phyloP scores from a whole-genome alignment of 306 rosid species.

The Vigna hirtella region DNA sequence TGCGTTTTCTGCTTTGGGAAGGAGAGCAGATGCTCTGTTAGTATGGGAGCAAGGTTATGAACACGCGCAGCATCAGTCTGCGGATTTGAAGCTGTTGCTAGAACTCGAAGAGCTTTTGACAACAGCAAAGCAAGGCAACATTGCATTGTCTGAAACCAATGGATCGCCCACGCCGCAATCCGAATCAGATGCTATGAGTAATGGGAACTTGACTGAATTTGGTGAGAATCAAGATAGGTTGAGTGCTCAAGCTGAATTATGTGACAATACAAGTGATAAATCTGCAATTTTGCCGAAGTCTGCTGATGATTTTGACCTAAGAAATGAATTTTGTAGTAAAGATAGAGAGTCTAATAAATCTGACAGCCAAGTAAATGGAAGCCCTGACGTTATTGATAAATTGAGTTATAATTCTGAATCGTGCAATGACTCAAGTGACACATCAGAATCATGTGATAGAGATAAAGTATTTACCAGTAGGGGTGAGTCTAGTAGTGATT shows the following conservation, averaged over 20 bases:
- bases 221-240: conserved; percentile 45
- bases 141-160: conserved; percentile 39
- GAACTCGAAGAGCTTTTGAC: conserved; percentile 85
- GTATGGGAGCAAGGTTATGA: conserved; percentile 92
- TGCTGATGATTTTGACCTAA: conserved; percentile 50
- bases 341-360: conserved; percentile 51
- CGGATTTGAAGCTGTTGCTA: conserved; percentile 85
- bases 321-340: conserved; percentile 55
- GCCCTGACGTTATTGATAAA: conserved; percentile 56
- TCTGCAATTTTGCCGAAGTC: conserved; percentile 57
- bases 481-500: conserved; percentile 42
- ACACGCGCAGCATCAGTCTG: conserved; percentile 67
- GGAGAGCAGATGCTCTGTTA: conserved; percentile 77
- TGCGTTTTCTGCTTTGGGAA: conserved; percentile 79
- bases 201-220: conserved; percentile 47
- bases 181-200: conserved; percentile 47
- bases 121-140: conserved; percentile 57
- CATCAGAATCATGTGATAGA: conserved; percentile 63
- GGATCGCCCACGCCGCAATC: conserved; percentile 45
- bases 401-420: conserved; percentile 66
- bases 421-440: conserved; percentile 67
- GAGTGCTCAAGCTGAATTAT: conserved; percentile 50
- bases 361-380: conserved; percentile 58
- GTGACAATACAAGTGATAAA: conserved; percentile 52
- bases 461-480: conserved; percentile 60